Base-by-base conservation (phyloP, 2,329 filamentous ascomycete species). In the Cordyceps cateniannulata region DNA sequence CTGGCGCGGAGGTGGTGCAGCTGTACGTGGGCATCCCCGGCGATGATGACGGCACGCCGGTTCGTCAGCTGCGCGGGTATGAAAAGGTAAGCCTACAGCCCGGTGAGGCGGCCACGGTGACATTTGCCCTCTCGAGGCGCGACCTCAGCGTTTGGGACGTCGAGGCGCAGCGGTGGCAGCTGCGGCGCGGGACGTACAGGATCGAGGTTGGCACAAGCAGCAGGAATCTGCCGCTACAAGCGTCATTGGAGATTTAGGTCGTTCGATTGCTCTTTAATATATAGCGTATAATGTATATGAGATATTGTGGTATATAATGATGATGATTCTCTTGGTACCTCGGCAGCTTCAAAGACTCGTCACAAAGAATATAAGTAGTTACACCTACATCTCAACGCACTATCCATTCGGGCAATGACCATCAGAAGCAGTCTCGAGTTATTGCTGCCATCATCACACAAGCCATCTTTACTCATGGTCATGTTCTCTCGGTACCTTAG, bases 141-240 rank as follows among this genome's bases (percentile, higher is more conserved):
- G 87, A 90, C 67, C 67, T 90, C 53, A 89, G 85, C 70, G 76
- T 84, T 27, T 90, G 87, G 87, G 84, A 89, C 68, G 77, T 81
- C 5, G 73, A 69, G 1, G 77, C 76, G 35, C 85, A 89, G 73
- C 81, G 82, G 66, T 90, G 87, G 87, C 74, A 75, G 49, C 66
- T 86, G 57, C 75, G 73, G 54, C 72, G 68, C 24, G 81, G 80
- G 0, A 67, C 70, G 14, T 82, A 81, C 62, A 65, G 62, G 3
- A 61, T 83, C 5, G 77, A 69, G 60, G 76, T 82, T 3, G 81
- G 81, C 0, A 73, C 73, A 3, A 82, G 79, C 63, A 82, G 79
- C 64, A 71, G 77, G 29, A 69, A 76, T 38, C 63, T 82, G 63
- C 74, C 75, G 24, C 67, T 82, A 51, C 66, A 71, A 44, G 75